These are phyloP conservation scores for Penicillium canariense DNA, from an alignment of 495 filamentous ascomycete species.

Conservation along the genomic window DNA sequence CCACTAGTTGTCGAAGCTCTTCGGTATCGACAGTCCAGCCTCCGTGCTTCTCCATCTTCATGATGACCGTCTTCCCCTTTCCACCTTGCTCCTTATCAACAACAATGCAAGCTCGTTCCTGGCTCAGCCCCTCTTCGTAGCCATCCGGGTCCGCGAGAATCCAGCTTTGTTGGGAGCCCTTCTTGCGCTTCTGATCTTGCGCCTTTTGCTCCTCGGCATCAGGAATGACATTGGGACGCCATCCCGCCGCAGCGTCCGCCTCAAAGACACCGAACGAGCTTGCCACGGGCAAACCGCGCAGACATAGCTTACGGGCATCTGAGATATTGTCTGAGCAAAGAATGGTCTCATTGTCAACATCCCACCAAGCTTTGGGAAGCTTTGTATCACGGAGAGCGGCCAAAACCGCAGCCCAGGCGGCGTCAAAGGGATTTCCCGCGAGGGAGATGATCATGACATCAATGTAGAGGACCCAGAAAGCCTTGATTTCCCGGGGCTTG, in stretches of 20 bases:
- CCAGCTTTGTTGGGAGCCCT: conserved; percentile 58
- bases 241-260: conserved; percentile 52
- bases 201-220: conserved; percentile 40
- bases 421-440: conserved; percentile 88
- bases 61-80: conserved; percentile 52
- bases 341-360: conserved; percentile 73
- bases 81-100: conserved; percentile 59
- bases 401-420: conserved; percentile 78
- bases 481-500: conserved; percentile 58
- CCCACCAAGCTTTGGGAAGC: conserved; percentile 83
- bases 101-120: conserved; percentile 70
- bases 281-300: conserved; percentile 64
- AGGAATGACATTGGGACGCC: conserved; percentile 39
- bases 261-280: conserved; percentile 73
- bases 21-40: conserved; percentile 58
- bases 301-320: conserved; percentile 49
- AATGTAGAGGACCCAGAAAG: conserved; percentile 92
- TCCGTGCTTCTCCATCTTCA: conserved; percentile 78
- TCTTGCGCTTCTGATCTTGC: conserved; percentile 30
- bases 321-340: conserved; percentile 63
- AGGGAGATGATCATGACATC: conserved; percentile 87
- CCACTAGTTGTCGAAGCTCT: conserved; percentile 55
- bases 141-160: conserved; percentile 84
- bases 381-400: conserved; percentile 77
- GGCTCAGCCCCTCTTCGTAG: conserved; percentile 79